Percentiles rank a stretch among this genome's conserved stretches.
Evolutionary conservation across 352 stramenopile genomes (phyloP).

Genomic region (Phytophthora ohioensis): DNA sequence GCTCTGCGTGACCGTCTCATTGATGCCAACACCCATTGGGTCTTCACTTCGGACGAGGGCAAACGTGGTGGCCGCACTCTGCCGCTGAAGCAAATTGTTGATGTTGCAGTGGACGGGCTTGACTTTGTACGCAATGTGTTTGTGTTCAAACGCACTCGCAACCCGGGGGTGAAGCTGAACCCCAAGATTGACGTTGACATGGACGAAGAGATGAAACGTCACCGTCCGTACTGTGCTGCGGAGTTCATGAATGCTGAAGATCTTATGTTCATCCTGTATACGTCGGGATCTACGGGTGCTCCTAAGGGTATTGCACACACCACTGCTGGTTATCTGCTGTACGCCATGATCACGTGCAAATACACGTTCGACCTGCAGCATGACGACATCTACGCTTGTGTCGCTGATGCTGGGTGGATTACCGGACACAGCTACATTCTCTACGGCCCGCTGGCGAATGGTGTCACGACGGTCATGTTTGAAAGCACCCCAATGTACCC

Average conservation of each 20-base stretch:
- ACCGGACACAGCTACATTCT: constrained; percentile 98
- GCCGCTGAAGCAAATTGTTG: constrained; percentile 96
- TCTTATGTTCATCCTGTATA: constrained; percentile 98
- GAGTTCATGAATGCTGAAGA: constrained; percentile 98
- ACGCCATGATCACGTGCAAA: constrained; percentile 93
- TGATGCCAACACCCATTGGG: constrained; percentile 89
- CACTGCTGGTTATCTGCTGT: constrained; percentile 96
- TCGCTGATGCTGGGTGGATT: constrained; percentile 97
- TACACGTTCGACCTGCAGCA: constrained; percentile 95
- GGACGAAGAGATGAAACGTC: constrained; percentile 88
- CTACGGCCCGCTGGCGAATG: constrained; percentile 97
- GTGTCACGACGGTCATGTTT: constrained; percentile 98
- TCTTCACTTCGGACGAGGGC: constrained; percentile 96
- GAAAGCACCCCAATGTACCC: constrained; percentile 98
- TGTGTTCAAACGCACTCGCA: constrained; percentile 93
- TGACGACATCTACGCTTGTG: constrained; percentile 95
- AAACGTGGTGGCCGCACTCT: constrained; percentile 93
- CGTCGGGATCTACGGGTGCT: constrained; percentile 95
- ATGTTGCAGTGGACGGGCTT: constrained; percentile 91
- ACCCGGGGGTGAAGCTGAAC: constrained; percentile 78
- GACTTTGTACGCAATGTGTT: constrained; percentile 95
- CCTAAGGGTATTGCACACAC: constrained; percentile 97
- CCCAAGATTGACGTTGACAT: constrained; percentile 94
- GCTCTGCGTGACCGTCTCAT: constrained; percentile 95
- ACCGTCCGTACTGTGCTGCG: constrained; percentile 95